A percentile compares a stretch with the other conserved stretches of the same genome.
These are phyloP conservation scores for Daldinia caldariorum DNA, from an alignment of 495 filamentous ascomycete genomes.

Conservation along the genomic window DNA sequence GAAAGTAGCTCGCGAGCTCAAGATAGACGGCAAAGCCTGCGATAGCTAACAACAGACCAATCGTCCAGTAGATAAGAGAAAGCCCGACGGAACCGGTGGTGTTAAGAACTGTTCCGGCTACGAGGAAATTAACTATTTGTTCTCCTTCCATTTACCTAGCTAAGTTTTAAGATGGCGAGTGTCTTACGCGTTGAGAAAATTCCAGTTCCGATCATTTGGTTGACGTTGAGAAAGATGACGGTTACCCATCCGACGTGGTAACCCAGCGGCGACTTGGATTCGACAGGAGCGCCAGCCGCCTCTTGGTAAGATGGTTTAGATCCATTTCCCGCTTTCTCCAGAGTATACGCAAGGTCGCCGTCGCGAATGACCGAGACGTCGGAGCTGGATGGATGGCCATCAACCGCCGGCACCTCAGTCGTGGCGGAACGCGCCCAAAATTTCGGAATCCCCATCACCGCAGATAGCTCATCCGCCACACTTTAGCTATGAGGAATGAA, in stretches of 20 bases:
- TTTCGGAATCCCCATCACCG: constrained; percentile 30
- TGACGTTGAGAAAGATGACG: constrained; percentile 69
- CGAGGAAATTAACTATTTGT: background rate
- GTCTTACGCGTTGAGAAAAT: constrained; percentile 70
- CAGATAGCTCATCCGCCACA: background rate
- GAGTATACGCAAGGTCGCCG: constrained; percentile 60
- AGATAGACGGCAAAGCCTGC: constrained; percentile 65
- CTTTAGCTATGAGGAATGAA: background rate
- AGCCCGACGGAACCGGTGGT: constrained; percentile 69
- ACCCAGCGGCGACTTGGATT: constrained; percentile 66
- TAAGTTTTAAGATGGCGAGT: background rate
- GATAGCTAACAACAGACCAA: constrained; percentile 64
- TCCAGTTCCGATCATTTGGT: constrained; percentile 73
- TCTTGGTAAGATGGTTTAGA: constrained; percentile 68
- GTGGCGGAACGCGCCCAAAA: constrained; percentile 24
- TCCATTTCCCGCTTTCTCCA: constrained; percentile 65
- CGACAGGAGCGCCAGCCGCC: constrained; percentile 69
- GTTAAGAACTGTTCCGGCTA: constrained; percentile 64
- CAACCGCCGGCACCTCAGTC: constrained; percentile 22
- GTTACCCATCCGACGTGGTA: constrained; percentile 66
- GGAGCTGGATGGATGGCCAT: constrained; percentile 20
- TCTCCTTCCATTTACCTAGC: background rate
- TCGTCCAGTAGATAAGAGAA: constrained; percentile 67
- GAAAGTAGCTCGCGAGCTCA: constrained; percentile 70
- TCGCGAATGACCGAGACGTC: constrained; percentile 47